phyloP scores from a whole-genome alignment of 2,329 filamentous ascomycete species.

The Domatiomyces globalis region DNA sequence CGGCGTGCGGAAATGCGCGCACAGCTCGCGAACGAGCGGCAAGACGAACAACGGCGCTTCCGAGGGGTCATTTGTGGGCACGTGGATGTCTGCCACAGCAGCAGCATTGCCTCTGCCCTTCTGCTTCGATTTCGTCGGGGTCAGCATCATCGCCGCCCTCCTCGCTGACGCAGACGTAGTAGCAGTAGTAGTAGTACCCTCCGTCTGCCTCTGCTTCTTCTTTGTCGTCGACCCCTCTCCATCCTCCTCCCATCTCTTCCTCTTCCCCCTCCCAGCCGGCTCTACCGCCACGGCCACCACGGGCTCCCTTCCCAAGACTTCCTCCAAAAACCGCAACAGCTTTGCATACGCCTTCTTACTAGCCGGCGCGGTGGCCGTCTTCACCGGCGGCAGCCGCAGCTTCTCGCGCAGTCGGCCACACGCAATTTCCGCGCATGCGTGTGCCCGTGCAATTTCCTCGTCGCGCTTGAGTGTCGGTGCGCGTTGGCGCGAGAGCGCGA shows the following conservation, averaged over 20 bases:
- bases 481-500: constrained; percentile 66
- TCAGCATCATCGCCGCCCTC: constrained; percentile 9
- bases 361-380: constrained; percentile 55
- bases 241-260: background rate
- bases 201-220: constrained; percentile 3
- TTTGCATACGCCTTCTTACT: constrained; percentile 69
- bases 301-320: constrained; percentile 59
- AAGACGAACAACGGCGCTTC: constrained; percentile 53
- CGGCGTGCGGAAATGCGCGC: constrained; percentile 46
- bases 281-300: constrained; percentile 42
- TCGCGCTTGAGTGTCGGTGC: constrained; percentile 67
- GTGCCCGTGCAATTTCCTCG: constrained; percentile 73
- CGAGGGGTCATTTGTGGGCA: constrained; percentile 5
- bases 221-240: constrained; percentile 12
- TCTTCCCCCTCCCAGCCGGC: constrained; percentile 14
- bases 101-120: constrained; percentile 18
- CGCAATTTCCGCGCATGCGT: constrained; percentile 77
- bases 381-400: constrained; percentile 63
- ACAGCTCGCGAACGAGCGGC: constrained; percentile 52
- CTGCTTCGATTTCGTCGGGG: constrained; percentile 33
- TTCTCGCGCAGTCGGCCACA: constrained; percentile 68
- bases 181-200: constrained; percentile 4
- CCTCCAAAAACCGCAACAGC: constrained; percentile 42
- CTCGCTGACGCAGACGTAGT: background rate
- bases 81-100: background rate